Evolutionary conservation across 352 stramenopile species (phyloP).

Genomic region (Pythium guiyangense): DNA sequence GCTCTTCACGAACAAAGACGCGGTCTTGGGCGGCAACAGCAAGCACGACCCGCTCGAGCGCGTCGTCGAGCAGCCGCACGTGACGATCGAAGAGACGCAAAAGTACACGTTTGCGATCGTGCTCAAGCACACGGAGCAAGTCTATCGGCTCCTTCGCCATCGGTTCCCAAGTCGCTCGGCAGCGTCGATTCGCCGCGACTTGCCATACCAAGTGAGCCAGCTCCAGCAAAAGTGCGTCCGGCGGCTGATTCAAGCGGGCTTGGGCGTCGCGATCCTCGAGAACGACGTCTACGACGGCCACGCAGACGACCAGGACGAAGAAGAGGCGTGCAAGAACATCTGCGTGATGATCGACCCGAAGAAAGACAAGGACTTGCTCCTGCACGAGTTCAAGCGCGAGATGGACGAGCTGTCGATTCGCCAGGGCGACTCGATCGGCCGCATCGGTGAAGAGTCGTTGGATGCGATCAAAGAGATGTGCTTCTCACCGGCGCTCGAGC

Average conservation of each 20-base stretch:
- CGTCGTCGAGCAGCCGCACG: conserved; percentile 41
- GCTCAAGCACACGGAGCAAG: conserved; percentile 77
- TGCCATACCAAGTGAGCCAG: conserved; percentile 58
- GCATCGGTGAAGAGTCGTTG: conserved; percentile 72
- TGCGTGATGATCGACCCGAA: conserved; percentile 81
- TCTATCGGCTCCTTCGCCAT: conserved; percentile 55
- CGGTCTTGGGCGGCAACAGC: conserved; percentile 4
- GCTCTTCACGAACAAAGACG: conserved; percentile 20
- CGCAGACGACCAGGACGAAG: conserved; percentile 28
- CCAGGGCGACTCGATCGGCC: conserved; percentile 53
- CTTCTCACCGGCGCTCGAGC: conserved; percentile 79
- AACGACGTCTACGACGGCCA: conserved; percentile 57
- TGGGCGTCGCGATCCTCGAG: conserved; percentile 71
- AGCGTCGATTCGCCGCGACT: conserved; percentile 58
- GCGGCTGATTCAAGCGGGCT: conserved; percentile 69
- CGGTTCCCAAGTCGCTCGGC: conserved; percentile 70
- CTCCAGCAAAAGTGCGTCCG: conserved; percentile 83
- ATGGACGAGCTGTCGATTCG: conserved; percentile 83
- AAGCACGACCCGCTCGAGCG: conserved; percentile 24
- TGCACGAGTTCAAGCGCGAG: conserved; percentile 87
- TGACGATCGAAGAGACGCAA: conserved; percentile 82
- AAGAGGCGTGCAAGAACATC: conserved; percentile 64
- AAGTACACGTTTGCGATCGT: conserved; percentile 89
- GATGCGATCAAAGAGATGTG: conserved; percentile 80
- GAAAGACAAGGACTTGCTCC: conserved; percentile 72